Percentiles rank a stretch among this genome's conserved stretches.
Evolutionary conservation across 129 eudicot species (phyloP).

Genomic region (Apium graveolens): DNA sequence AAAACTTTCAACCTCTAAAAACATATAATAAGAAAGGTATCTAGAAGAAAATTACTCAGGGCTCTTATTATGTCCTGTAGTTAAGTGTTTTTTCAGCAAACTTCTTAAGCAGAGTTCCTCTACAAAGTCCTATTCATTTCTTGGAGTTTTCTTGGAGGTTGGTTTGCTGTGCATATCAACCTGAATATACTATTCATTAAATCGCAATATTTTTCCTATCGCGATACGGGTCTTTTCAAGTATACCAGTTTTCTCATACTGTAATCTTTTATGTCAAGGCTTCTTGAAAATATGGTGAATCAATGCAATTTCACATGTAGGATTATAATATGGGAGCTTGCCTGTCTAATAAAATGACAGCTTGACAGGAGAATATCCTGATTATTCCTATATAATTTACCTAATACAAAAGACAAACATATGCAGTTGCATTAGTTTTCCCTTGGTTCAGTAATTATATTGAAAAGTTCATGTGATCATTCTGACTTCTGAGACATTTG

Average conservation of each 20-base stretch:
- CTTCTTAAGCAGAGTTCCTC: slow-evolving; percentile 22
- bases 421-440: slow-evolving; percentile 9
- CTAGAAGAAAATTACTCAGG: slow-evolving; percentile 19
- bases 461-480: slow-evolving; percentile 1
- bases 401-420: slow-evolving; percentile 8
- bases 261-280: not conserved
- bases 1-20: slow-evolving; percentile 4
- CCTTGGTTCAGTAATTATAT: not conserved
- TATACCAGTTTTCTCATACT: slow-evolving; percentile 6
- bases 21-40: not conserved
- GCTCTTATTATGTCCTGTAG: slow-evolving; percentile 12
- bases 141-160: slow-evolving; percentile 35
- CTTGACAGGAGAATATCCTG: not conserved
- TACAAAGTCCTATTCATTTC: slow-evolving; percentile 29
- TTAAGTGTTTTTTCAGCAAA: not conserved
- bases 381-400: not conserved
- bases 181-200: slow-evolving; percentile 15
- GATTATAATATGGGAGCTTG: not conserved
- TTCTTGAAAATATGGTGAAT: not conserved
- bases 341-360: not conserved
- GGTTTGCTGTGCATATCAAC: slow-evolving; percentile 14
- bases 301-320: slow-evolving; percentile 6
- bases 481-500: not conserved
- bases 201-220: slow-evolving; percentile 16
- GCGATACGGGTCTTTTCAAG: slow-evolving; percentile 24